Percentiles rank a stretch among this genome's conserved stretches.
phyloP scores from a whole-genome alignment of 768 basidiomycete genomes.

The Pisolithus sp. region DNA sequence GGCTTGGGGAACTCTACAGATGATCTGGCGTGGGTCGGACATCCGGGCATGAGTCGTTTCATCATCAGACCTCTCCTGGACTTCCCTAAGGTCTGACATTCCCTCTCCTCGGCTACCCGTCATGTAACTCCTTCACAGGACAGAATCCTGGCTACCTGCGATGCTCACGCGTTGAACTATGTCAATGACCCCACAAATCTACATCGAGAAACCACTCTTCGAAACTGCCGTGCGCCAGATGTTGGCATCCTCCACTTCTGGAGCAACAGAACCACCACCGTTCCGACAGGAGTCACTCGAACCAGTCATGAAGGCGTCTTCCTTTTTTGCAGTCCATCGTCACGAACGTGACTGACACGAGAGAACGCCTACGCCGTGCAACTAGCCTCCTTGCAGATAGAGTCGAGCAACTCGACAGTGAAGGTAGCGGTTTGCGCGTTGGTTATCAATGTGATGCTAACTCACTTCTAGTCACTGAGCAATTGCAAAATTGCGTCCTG shows the following conservation, averaged over 20 bases:
- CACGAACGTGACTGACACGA: conserved; percentile 28
- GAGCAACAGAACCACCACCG: conserved; percentile 5
- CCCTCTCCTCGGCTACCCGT: not conserved
- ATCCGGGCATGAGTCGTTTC: conserved; percentile 60
- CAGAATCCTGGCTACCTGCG: conserved; percentile 75
- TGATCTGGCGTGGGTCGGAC: conserved; percentile 37
- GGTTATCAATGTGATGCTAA: too few relatives aligned
- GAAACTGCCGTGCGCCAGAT: conserved; percentile 67
- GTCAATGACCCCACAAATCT: conserved; percentile 67
- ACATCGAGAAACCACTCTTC: conserved; percentile 61
- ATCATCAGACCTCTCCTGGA: conserved; percentile 65
- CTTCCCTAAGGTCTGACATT: conserved; percentile 54
- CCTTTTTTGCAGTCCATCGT: conserved; percentile 24
- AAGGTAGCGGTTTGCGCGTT: conserved; percentile 31
- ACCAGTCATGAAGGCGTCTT: conserved; percentile 26
- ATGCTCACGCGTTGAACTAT: conserved; percentile 53
- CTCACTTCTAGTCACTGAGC: conserved; percentile 33
- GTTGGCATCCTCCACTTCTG: conserved; percentile 15
- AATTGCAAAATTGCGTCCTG: conserved; percentile 30
- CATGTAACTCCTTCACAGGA: conserved; percentile 39
- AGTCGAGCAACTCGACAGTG: conserved; percentile 35
- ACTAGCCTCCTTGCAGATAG: conserved; percentile 31
- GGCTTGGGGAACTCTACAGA: conserved; percentile 33
- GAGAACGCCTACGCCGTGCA: conserved; percentile 33
- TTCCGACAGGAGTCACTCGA: conserved; percentile 28